Conservation (phyloP, 176 grass and related monocot species). For the Lolium multiflorum region DNA sequence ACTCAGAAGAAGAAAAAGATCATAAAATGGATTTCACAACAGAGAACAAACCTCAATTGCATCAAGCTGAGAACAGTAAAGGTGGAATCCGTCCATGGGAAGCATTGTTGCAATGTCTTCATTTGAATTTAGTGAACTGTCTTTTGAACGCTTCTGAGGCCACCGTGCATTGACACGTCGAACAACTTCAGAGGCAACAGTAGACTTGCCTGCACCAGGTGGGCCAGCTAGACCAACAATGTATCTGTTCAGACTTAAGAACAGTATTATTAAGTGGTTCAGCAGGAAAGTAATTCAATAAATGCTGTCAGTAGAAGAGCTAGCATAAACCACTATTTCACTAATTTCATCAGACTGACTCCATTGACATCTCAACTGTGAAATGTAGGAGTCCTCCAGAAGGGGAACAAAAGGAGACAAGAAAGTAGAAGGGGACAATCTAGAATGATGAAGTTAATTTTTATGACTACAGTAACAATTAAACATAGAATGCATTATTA, state of each 20-base stretch:
- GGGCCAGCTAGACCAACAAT: slow-evolving; percentile 92
- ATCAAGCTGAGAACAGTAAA: slow-evolving; percentile 91
- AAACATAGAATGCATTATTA: no score
- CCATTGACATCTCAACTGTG: no score
- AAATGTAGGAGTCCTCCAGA: no score
- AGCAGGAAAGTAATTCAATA: slow-evolving; percentile 15
- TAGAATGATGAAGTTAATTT: slow-evolving; percentile 1
- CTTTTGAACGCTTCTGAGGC: slow-evolving; percentile 52
- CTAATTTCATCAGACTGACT: no score
- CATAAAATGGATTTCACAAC: not conserved
- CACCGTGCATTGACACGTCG: slow-evolving; percentile 66
- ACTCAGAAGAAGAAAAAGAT: slow-evolving; percentile 19
- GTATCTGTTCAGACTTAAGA: slow-evolving; percentile 53
- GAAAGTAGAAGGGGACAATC: not conserved
- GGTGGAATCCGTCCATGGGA: slow-evolving; percentile 98
- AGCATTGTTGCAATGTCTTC: slow-evolving; percentile 72
- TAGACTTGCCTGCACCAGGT: slow-evolving; percentile 94
- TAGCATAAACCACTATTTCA: no score
- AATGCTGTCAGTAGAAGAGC: no score
- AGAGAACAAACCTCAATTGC: slow-evolving; percentile 79
- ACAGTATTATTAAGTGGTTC: slow-evolving; percentile 12
- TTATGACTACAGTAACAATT: no score
- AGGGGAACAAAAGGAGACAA: not conserved
- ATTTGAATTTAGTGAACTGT: slow-evolving; percentile 27
- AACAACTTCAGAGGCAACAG: slow-evolving; percentile 84